Base-by-base conservation (phyloP, 805 yeast genomes). In the Candida qinlingensis region DNA sequence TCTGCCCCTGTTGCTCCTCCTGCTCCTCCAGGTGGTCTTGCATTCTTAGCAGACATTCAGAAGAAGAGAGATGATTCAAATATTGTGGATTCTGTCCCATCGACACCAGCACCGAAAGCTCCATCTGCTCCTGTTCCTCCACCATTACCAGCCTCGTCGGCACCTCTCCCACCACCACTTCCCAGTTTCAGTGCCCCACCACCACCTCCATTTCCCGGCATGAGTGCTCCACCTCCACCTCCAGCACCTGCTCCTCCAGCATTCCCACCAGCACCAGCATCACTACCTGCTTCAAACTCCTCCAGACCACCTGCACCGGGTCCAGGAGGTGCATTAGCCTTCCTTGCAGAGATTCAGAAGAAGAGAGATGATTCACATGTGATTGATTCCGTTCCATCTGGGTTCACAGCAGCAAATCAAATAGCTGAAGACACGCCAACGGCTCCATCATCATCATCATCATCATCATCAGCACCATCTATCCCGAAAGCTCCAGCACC, bases 1-100 rank as follows among this genome's bases (percentile, higher is more conserved):
- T 43, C 55, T 9, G 40, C 59, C 28, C 51, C 51, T 12, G 34
- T 46, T n/a, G 4, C 56, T 42, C 34, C 61, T 11, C 51, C 58
- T 7, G 47, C 56, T 26, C 60, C 64, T 27, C 8, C 34, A 34
- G 39, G 38, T 7, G 74, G 69, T 0, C 58, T 80, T 25, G 85
- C 87, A 5, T 80, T 81, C 55, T 67, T 80, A 44, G 80, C 80
- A 1, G 78, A 80, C 50, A 80, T 81, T 44, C 78, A 79, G 51
- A 72, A 75, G 35, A 77, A 75, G 58, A 69, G 85, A 60, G 71
- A 75, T 53, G 81, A 80, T 19, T 49, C 72, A 1, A 60, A 69
- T 60, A 82, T 77, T 11, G 68, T 80, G 19, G 80, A 73, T 46
- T 59, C 65, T 2, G 62, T 62, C 12, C 63, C 62, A 19, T 41